Base-by-base conservation (phyloP, 306 rosid species). In the Luffa aegyptiaca region DNA sequence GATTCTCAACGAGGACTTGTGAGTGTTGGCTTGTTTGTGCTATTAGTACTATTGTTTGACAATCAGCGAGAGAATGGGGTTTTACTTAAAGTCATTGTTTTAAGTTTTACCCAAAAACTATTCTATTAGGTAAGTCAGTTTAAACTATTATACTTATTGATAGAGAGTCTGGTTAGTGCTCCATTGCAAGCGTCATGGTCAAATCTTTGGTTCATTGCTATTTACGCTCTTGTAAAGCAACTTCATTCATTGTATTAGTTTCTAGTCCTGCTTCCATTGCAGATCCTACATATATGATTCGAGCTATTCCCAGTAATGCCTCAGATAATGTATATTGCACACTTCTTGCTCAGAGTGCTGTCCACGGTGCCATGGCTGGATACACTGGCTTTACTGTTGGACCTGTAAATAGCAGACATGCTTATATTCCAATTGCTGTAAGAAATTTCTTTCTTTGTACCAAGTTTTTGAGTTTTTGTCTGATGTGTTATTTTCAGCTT, bases 261-360 rank as follows among this genome's bases (percentile, higher is more conserved):
- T 58, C 51, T 56, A 68, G 55, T 64, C 39, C 33, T 17, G 81
- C 45, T 49, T 85, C 76, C 65, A 79, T 80, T 76, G 73, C 84
- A 95, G 98, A 95, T 89, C 98, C 98, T 42, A 95, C 98, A 18
- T 94, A 92, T 81, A 94, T 94, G 98, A 91, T 94, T 88, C 92
- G 97, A 83, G 98, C 98, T 48, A 85, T 95, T 84, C 98, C 98
- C 64, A 95, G 98, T 86, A 95, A 89, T 86, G 97, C 98, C 75
- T 91, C 96, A 1, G 98, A 95, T 90, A 95, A 91, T 82, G 79
- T 95, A 79, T 92, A 91, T 88, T 91, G 98, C 86, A 95, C 97
- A 21, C 98, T 95, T 84, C 97, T 95, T 84, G 98, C 97, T 78
- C 98, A 95, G 13, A 79, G 98, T 78, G 97, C 92, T 85, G 92